A percentile compares a stretch with the other conserved stretches of the same genome.
Evolutionary conservation across 495 filamentous ascomycete species (phyloP).

Genomic region (Evansstolkia leycettana): DNA sequence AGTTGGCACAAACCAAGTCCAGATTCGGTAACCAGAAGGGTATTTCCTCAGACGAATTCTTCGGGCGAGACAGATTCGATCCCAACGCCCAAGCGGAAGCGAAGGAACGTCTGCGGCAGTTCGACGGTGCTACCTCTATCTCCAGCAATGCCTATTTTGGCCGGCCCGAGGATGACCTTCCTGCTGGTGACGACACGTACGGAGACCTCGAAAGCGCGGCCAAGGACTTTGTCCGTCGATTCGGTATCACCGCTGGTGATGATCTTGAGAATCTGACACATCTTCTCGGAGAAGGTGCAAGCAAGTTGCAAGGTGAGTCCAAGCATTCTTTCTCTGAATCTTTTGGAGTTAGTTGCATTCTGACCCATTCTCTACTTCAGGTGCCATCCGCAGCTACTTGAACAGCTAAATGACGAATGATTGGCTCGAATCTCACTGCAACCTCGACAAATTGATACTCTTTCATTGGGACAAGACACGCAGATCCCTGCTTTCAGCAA

Average conservation of each 20-base stretch:
- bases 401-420: slow-evolving; percentile 37
- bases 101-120: slow-evolving; percentile 72
- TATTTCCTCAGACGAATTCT: slow-evolving; percentile 97
- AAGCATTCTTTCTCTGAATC: neutral
- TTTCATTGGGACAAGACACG: neutral
- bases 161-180: slow-evolving; percentile 60
- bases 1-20: slow-evolving; percentile 21
- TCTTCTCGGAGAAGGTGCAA: slow-evolving; percentile 73
- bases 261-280: slow-evolving; percentile 82
- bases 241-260: slow-evolving; percentile 89
- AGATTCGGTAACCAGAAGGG: slow-evolving; percentile 82
- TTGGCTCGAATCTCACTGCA: neutral
- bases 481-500: neutral
- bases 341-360: too few relatives aligned
- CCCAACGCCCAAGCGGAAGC: slow-evolving; percentile 71
- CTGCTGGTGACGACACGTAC: slow-evolving; percentile 52
- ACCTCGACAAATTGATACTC: neutral
- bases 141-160: slow-evolving; percentile 97
- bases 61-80: slow-evolving; percentile 80
- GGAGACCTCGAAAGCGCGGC: slow-evolving; percentile 84
- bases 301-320: slow-evolving; percentile 58
- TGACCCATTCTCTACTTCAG: slow-evolving; percentile 14
- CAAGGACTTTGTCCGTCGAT: slow-evolving; percentile 87
- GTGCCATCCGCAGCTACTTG: slow-evolving; percentile 74
- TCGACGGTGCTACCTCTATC: slow-evolving; percentile 85